phyloP scores from a whole-genome alignment of 495 filamentous ascomycete genomes.

The Podospora pseudocomata region DNA sequence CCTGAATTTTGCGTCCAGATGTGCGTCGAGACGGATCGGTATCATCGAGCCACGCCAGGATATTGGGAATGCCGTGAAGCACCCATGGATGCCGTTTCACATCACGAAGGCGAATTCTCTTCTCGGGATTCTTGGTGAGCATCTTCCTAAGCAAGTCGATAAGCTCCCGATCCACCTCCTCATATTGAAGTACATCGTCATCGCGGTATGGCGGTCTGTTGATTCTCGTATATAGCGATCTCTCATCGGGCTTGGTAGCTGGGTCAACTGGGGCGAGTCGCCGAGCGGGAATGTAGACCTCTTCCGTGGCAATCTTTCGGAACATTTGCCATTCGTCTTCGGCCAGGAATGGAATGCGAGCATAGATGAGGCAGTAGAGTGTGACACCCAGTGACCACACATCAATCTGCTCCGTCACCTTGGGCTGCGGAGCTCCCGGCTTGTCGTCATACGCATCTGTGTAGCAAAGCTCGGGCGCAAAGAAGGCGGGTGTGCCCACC shows the following conservation, averaged over 20 bases:
- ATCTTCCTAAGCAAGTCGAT: slow-evolving; percentile 77
- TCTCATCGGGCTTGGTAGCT: slow-evolving; percentile 44
- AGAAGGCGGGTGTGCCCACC: slow-evolving; percentile 95
- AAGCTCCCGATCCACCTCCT: slow-evolving; percentile 78
- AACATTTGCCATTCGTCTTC: slow-evolving; percentile 90
- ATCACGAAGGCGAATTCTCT: slow-evolving; percentile 83
- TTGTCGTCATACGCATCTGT: slow-evolving; percentile 53
- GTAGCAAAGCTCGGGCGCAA: slow-evolving; percentile 95
- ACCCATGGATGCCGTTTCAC: slow-evolving; percentile 98
- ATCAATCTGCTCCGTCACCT: slow-evolving; percentile 70
- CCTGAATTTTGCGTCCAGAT: slow-evolving; percentile 85
- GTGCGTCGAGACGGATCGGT: slow-evolving; percentile 80
- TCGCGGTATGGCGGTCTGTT: slow-evolving; percentile 48
- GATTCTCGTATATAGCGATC: slow-evolving; percentile 53
- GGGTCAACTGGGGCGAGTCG: slow-evolving; percentile 76
- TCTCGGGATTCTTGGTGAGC: slow-evolving; percentile 81
- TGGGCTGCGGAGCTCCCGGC: slow-evolving; percentile 38
- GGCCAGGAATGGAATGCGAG: slow-evolving; percentile 86
- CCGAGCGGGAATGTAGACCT: slow-evolving; percentile 78
- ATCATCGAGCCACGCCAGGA: slow-evolving; percentile 80
- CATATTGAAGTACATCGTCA: slow-evolving; percentile 73
- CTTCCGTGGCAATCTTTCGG: slow-evolving; percentile 80
- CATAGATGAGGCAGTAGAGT: slow-evolving; percentile 90
- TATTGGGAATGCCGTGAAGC: slow-evolving; percentile 70
- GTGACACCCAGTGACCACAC: slow-evolving; percentile 97